Percentiles rank a stretch among this genome's conserved stretches.
Conservation (phyloP, 1,284 basidiomycete species). For the Cystobasidium slooffiae region DNA sequence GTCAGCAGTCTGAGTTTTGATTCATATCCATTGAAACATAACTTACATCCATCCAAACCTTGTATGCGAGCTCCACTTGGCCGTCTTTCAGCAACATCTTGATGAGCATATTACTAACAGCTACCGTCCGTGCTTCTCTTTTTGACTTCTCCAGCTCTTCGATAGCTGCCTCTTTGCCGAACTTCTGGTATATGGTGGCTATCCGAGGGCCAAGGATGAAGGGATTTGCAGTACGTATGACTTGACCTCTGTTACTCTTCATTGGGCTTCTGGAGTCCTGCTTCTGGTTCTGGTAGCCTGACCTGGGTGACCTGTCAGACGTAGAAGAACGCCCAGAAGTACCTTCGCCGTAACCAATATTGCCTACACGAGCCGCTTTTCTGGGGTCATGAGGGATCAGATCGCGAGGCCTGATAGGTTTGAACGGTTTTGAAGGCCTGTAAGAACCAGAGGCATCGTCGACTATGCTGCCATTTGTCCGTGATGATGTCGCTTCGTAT, state of each 20-base stretch:
- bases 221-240: conserved; percentile 16
- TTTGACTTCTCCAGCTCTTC: conserved; percentile 3
- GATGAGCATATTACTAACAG: conserved; percentile 33
- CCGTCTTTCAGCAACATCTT: conserved; percentile 10
- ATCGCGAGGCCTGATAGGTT: background rate
- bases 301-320: background rate
- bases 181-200: conserved; percentile 5
- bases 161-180: conserved; percentile 5
- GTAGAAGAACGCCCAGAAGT: background rate
- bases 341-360: background rate
- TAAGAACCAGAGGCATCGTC: conserved; percentile 3
- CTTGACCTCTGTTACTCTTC: background rate
- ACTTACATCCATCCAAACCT: conserved; percentile 42
- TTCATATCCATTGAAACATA: too few relatives aligned
- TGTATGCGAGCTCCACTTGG: conserved; percentile 6
- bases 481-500: background rate
- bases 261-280: background rate
- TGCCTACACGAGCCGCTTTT: background rate
- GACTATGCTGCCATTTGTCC: background rate
- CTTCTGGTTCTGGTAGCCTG: background rate
- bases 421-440: background rate
- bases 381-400: background rate
- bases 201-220: conserved; percentile 21
- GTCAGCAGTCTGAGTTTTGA: too few relatives aligned
- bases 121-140: conserved; percentile 20